phyloP scores from a whole-genome alignment of 192 early-diverging fungal genomes.

The Geranomyces michiganensis region DNA sequence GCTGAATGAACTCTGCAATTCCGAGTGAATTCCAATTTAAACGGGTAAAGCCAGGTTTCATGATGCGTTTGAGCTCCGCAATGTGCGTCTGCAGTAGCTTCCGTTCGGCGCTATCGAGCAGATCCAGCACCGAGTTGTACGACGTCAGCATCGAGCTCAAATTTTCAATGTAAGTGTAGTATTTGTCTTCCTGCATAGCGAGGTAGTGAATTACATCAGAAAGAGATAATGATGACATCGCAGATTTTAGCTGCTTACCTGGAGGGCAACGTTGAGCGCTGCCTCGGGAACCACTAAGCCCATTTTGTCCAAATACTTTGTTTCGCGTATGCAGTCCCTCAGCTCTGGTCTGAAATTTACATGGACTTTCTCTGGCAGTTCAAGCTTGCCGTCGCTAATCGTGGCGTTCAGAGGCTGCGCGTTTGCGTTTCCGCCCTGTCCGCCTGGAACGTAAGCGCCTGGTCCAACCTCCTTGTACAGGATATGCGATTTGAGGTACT shows the following conservation, averaged over 20 bases:
- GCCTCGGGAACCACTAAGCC: slow-evolving; percentile 58
- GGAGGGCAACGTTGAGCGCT: slow-evolving; percentile 64
- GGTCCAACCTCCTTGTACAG: slow-evolving; percentile 44
- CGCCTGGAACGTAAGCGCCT: not conserved
- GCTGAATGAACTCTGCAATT: slow-evolving; percentile 62
- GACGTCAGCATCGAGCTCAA: slow-evolving; percentile 55
- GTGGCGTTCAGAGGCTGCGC: not conserved
- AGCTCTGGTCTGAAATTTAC: slow-evolving; percentile 63
- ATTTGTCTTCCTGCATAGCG: slow-evolving; percentile 59
- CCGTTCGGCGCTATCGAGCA: slow-evolving; percentile 56
- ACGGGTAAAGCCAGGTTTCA: slow-evolving; percentile 65
- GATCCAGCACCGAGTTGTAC: slow-evolving; percentile 53
- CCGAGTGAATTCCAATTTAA: slow-evolving; percentile 69
- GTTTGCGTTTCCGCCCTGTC: not conserved
- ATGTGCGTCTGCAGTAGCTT: slow-evolving; percentile 58
- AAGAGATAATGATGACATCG: not conserved
- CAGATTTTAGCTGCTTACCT: slow-evolving; percentile 35
- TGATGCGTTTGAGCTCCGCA: slow-evolving; percentile 59
- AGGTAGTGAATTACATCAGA: not conserved
- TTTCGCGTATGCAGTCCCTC: slow-evolving; percentile 65
- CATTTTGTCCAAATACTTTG: slow-evolving; percentile 67
- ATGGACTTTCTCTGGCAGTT: slow-evolving; percentile 40
- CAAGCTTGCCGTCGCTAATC: slow-evolving; percentile 8
- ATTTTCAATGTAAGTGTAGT: slow-evolving; percentile 59
- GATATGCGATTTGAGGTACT: slow-evolving; percentile 61